Base-by-base conservation (phyloP, 805 yeast genomes). In the Pichia sporocuriosa region DNA sequence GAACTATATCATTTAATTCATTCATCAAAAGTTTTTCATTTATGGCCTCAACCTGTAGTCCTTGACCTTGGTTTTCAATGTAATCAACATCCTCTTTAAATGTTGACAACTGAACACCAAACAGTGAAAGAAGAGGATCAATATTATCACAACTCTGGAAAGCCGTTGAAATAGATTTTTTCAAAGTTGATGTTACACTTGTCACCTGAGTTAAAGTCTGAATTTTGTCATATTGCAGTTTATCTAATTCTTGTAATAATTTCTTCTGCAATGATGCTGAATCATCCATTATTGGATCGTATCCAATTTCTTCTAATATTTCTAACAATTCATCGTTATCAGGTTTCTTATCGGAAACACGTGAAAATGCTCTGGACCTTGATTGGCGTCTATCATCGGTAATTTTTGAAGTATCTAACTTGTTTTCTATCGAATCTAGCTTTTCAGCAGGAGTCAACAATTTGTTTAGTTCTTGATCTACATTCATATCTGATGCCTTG, bases 31-130 rank as follows among this genome's bases (percentile, higher is more conserved):
- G 58, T 53, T 84, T 85, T 59, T 84, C 84, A 62, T 89, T 89
- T 33, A 85, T 79, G 5, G 90, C 77, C 50, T 80, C 81, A 6
- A 89, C 81, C 61, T 89, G 96, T 15, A 87, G 61, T 37, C 95
- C 95, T 52, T 82, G 77, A 3, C 89, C 79, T 55, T 81, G 84
- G 27, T 69, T 68, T 55, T 87, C 95, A 32, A 88, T 78, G 39
- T 71, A 74, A 35, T 75, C 72, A 38, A 89, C 77, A 46, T 84
- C 90, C 3, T 77, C 77, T 12, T 79, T 73, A 28, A 86, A 74
- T 3, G 79, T 72, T 12, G 79, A 70, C 37, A 81, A 61, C 47
- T 81, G 84, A 48, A 80, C 79, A 13, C 76, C 68, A 48, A 78
- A 78, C 25, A 73, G 63, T 3, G 77, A 71, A 40, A 82, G 59